These are phyloP conservation scores for Ilyonectria sp. DNA, from an alignment of 2,329 filamentous ascomycete genomes.

Conservation along the genomic window DNA sequence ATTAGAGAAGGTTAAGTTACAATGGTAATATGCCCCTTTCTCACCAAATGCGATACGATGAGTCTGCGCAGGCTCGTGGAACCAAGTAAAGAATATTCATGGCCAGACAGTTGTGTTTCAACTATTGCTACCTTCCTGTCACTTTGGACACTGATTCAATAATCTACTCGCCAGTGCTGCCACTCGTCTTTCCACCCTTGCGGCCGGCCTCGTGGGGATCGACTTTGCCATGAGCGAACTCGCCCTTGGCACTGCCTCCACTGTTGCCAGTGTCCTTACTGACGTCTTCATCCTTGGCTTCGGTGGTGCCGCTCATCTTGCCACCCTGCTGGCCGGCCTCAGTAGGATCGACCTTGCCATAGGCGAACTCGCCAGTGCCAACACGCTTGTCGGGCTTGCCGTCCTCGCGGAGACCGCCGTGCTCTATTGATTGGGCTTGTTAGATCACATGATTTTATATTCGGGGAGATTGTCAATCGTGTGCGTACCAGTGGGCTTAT, in stretches of 20 bases:
- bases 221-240: slow-evolving; percentile 1
- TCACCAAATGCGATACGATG: too few relatives aligned
- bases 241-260: background rate
- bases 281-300: background rate
- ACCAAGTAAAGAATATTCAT: too few relatives aligned
- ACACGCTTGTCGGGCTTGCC: slow-evolving; percentile 41
- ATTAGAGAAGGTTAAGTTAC: too few relatives aligned
- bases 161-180: background rate
- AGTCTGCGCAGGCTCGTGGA: too few relatives aligned
- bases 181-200: background rate
- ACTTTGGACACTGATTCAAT: too few relatives aligned
- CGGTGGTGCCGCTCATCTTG: slow-evolving; percentile 31
- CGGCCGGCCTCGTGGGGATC: background rate
- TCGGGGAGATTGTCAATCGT: too few relatives aligned
- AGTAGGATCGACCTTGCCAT: slow-evolving; percentile 43
- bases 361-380: slow-evolving; percentile 43
- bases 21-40: too few relatives aligned
- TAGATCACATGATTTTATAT: background rate
- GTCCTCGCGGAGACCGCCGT: slow-evolving; percentile 44
- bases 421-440: slow-evolving; percentile 19
- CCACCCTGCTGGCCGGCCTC: slow-evolving; percentile 39
- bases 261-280: background rate
- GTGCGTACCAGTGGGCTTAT: slow-evolving; percentile 3
- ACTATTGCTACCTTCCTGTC: too few relatives aligned
- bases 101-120: too few relatives aligned